A percentile compares a stretch with the other conserved stretches of the same genome.
Conservation (phyloP, 352 stramenopile species). For the Phytophthora constricta region DNA sequence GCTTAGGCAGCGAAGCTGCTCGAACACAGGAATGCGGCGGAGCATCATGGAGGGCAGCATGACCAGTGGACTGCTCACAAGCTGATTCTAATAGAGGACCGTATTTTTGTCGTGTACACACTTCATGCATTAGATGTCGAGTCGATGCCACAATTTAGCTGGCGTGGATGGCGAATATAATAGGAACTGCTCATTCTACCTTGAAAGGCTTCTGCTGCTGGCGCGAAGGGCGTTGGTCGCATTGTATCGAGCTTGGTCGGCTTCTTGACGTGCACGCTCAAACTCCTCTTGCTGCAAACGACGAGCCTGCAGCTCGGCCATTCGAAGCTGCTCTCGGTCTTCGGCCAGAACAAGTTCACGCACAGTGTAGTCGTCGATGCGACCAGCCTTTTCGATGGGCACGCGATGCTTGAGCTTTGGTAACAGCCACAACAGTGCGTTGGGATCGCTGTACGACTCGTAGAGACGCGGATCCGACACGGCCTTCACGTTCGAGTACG, state of each 20-base stretch:
- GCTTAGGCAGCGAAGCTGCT: conserved; percentile 13
- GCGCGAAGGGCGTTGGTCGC: conserved; percentile 31
- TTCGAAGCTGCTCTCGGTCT: conserved; percentile 75
- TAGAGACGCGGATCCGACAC: conserved; percentile 69
- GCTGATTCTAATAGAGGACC: not conserved
- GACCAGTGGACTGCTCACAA: not conserved
- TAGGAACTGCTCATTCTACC: conserved; percentile 16
- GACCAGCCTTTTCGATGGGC: conserved; percentile 74
- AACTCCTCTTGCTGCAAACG: conserved; percentile 76
- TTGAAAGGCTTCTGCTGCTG: conserved; percentile 37
- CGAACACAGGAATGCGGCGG: not conserved
- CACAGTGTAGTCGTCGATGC: conserved; percentile 87
- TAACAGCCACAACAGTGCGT: conserved; percentile 79
- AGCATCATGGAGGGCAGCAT: not conserved
- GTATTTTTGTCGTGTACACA: not conserved
- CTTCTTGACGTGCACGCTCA: conserved; percentile 45
- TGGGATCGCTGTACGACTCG: conserved; percentile 84
- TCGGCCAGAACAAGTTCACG: conserved; percentile 79
- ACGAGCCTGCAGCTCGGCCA: conserved; percentile 67
- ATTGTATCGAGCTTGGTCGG: conserved; percentile 29
- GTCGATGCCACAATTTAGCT: not conserved
- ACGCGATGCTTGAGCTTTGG: conserved; percentile 85
- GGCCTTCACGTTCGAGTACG: conserved; percentile 79
- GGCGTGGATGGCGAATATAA: not conserved
- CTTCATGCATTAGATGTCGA: not conserved